Conservation (phyloP, 208 protist genomes). For the Trichomonas tenax region DNA sequence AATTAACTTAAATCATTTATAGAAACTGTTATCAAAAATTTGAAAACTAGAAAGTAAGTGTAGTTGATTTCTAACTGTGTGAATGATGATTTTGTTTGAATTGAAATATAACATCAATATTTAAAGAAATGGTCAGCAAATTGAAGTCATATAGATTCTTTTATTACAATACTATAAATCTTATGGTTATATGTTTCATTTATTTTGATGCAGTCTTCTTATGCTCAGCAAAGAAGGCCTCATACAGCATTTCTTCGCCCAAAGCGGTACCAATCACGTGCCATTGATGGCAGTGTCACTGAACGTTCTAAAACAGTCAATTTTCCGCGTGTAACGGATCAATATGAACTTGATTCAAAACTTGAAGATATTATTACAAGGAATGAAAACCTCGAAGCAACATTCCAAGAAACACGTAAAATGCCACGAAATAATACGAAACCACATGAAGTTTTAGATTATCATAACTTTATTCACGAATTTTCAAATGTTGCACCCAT, state of each 20-base stretch:
- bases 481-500: neutral
- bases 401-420: neutral
- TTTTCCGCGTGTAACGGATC: neutral
- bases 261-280: neutral
- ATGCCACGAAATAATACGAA: neutral
- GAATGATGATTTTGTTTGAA: too few relatives aligned
- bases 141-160: too few relatives aligned
- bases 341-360: neutral
- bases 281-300: neutral
- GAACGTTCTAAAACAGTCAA: neutral
- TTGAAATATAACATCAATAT: too few relatives aligned
- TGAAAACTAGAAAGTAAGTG: too few relatives aligned
- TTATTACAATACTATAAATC: too few relatives aligned
- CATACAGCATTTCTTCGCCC: neutral
- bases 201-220: too few relatives aligned
- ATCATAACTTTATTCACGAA: neutral
- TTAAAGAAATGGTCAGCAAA: too few relatives aligned
- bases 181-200: too few relatives aligned
- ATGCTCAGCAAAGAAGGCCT: too few relatives aligned
- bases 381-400: neutral
- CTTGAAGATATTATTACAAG: neutral
- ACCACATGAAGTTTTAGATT: neutral
- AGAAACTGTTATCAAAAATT: too few relatives aligned
- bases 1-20: too few relatives aligned
- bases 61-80: too few relatives aligned